Base-by-base conservation (phyloP, 1,284 basidiomycete genomes). In the Inonotus hispidus region DNA sequence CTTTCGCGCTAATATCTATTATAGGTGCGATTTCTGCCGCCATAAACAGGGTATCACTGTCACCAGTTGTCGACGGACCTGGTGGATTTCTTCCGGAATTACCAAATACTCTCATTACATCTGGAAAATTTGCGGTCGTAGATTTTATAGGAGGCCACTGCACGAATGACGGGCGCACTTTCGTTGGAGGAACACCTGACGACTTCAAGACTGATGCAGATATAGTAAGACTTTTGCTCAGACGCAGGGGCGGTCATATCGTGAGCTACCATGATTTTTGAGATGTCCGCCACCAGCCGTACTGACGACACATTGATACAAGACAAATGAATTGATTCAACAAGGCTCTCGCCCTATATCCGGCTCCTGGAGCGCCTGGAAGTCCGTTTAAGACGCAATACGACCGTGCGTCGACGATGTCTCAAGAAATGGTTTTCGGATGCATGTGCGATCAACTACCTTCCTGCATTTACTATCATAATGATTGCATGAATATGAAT, bases 131-230 rank as follows among this genome's bases (percentile, higher is more conserved):
- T 63, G 69, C 59, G 56, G 62, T 68, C 2, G 74, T 79, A 1
- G 75, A 79, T 5, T 75, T 76, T 62, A 67, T 75, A 5, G 78
- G 74, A 25, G 78, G 79, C 1, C 77, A 79, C 62, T 78, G 76
- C 62, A 76, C 76, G 0, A 75, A 76, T 19, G 77, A 79, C 57
- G 77, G 77, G 8, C 59, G 66, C 27, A 77, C 74, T 3, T 79
- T 79, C 60, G 75, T 72, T 1, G 72, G 70, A 32, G 77, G 76
- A 8, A 70, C 66, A 19, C 77, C 77, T 0, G 66, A 67, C 3
- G 71, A 75, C 11, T 75, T 79, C 53, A 65, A 72, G 2, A 77
- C 74, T 0, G 76, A 77, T 16, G 74, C 72, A 6, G 76, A 80
- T 63, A 69, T 79, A 13, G 69, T 73, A 14, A 65, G 66, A n/a